Conservation (phyloP, 1,284 basidiomycete genomes). For the Boletellus deceptivus region DNA sequence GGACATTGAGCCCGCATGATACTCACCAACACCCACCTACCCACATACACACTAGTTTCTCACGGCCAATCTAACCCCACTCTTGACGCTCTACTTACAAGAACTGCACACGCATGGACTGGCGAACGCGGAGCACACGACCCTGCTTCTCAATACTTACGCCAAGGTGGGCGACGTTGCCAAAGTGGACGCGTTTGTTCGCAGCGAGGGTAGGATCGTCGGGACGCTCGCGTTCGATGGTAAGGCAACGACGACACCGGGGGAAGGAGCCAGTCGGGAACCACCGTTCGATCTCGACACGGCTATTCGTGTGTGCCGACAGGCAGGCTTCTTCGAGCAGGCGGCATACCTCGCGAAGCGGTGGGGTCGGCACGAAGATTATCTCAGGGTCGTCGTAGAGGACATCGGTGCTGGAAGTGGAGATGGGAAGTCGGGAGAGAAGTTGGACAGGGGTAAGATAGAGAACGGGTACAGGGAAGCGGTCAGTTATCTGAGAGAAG, state of each 20-base stretch:
- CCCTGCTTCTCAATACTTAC: slow-evolving; percentile 92
- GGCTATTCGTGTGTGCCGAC: slow-evolving; percentile 93
- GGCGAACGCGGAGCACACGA: slow-evolving; percentile 96
- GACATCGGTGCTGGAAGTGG: slow-evolving; percentile 65
- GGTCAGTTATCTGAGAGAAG: slow-evolving; percentile 72
- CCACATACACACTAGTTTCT: slow-evolving; percentile 64
- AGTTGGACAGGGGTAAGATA: slow-evolving; percentile 21
- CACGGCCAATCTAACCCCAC: slow-evolving; percentile 93
- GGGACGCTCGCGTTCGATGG: slow-evolving; percentile 18
- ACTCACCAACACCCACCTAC: slow-evolving; percentile 5
- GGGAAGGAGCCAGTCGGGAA: slow-evolving; percentile 50
- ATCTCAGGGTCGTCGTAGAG: slow-evolving; percentile 92
- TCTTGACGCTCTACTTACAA: slow-evolving; percentile 94
- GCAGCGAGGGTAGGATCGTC: slow-evolving; percentile 62
- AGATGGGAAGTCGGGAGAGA: slow-evolving; percentile 8
- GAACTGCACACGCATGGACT: slow-evolving; percentile 87
- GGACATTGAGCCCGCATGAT: not conserved
- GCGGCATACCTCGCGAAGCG: slow-evolving; percentile 92
- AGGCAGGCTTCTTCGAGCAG: slow-evolving; percentile 95
- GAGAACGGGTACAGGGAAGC: slow-evolving; percentile 66
- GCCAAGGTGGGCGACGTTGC: slow-evolving; percentile 93
- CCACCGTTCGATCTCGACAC: slow-evolving; percentile 97
- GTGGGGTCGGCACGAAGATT: slow-evolving; percentile 90
- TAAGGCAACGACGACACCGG: slow-evolving; percentile 29
- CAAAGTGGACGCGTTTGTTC: slow-evolving; percentile 90